A percentile compares a stretch with the other conserved stretches of the same genome.
Conservation (phyloP, 768 basidiomycete genomes). For the Lentinula aciculospora region DNA sequence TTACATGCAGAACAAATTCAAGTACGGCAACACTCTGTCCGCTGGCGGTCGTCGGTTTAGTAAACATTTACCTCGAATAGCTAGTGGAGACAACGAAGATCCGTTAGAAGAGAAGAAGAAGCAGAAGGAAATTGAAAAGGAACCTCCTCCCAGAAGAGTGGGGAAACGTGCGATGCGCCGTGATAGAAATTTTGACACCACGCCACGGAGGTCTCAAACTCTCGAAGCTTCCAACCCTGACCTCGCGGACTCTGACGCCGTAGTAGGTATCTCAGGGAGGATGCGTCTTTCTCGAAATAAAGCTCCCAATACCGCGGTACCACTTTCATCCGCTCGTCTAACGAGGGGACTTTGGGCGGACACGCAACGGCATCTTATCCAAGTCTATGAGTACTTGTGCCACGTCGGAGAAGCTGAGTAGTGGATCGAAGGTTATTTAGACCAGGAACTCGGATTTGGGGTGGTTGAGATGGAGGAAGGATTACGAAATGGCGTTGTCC, state of each 20-base stretch:
- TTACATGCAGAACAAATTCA: conserved; percentile 63
- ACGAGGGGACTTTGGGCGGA: too few species aligned
- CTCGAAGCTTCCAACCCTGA: conserved; percentile 31
- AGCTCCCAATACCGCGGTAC: too few species aligned
- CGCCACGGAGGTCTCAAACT: conserved; percentile 21
- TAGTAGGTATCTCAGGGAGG: too few species aligned
- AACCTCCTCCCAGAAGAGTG: conserved; percentile 7
- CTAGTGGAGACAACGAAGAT: conserved; percentile 81
- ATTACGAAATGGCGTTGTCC: too few species aligned
- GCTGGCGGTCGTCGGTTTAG: conserved; percentile 60
- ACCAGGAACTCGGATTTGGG: too few species aligned
- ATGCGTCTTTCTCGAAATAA: too few species aligned
- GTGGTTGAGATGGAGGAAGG: too few species aligned
- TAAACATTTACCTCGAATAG: conserved; percentile 85
- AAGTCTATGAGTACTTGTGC: too few species aligned
- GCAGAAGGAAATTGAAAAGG: conserved; percentile 8
- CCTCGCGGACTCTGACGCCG: conserved; percentile 44
- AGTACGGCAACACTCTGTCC: conserved; percentile 53
- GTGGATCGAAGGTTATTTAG: too few species aligned
- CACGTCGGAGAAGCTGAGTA: too few species aligned
- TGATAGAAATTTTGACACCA: conserved; percentile 15
- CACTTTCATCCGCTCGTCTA: too few species aligned
- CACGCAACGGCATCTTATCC: too few species aligned
- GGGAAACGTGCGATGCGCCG: conserved; percentile 18
- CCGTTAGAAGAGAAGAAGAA: conserved; percentile 28